Conservation (phyloP, 2,329 filamentous ascomycete genomes). For the Biscogniauxia mediterranea region DNA sequence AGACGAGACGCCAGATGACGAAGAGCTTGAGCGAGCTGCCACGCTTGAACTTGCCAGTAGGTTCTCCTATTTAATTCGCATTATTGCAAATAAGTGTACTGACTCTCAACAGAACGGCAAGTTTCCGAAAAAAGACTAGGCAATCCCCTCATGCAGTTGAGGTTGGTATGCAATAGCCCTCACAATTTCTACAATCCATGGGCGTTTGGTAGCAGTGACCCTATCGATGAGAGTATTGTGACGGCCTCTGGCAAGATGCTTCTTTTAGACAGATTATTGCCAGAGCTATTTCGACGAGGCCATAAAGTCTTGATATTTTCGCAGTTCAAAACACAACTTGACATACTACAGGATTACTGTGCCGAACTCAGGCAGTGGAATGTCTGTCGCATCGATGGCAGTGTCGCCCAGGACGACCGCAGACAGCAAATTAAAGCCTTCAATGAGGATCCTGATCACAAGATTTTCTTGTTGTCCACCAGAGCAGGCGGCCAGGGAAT, state of each 20-base stretch:
- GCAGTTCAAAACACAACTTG: slow-evolving; percentile 92
- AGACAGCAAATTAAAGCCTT: slow-evolving; percentile 71
- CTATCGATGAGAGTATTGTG: slow-evolving; percentile 77
- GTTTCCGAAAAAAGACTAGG: slow-evolving; percentile 89
- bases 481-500: slow-evolving; percentile 93
- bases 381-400: slow-evolving; percentile 87
- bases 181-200: slow-evolving; percentile 98
- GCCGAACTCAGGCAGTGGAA: slow-evolving; percentile 73
- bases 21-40: slow-evolving; percentile 63
- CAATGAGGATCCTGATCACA: slow-evolving; percentile 63
- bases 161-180: slow-evolving; percentile 87
- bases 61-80: slow-evolving; percentile 28
- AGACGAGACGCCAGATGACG: slow-evolving; percentile 41
- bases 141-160: slow-evolving; percentile 88
- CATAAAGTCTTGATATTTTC: slow-evolving; percentile 97
- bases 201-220: slow-evolving; percentile 54
- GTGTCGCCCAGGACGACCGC: slow-evolving; percentile 71
- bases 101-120: slow-evolving; percentile 62
- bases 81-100: slow-evolving; percentile 21
- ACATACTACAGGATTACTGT: slow-evolving; percentile 87
- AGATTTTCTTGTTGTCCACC: slow-evolving; percentile 85
- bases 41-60: slow-evolving; percentile 75
- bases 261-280: slow-evolving; percentile 81
- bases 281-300: slow-evolving; percentile 66
- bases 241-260: slow-evolving; percentile 95